Base-by-base conservation (phyloP, 2,329 filamentous ascomycete genomes). In the Lasiodiplodia sp. region DNA sequence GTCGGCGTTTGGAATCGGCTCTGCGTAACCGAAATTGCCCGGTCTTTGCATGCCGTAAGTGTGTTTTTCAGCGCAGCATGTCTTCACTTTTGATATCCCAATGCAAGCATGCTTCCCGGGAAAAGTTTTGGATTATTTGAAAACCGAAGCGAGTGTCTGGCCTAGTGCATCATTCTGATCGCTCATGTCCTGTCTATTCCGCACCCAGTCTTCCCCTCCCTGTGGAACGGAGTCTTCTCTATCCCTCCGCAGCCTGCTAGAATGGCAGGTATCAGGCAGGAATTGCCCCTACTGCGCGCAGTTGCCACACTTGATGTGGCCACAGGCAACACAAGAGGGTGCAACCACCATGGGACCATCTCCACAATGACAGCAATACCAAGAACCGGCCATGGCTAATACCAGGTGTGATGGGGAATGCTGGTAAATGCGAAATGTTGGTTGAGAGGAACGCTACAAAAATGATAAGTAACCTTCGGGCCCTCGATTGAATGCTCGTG, bases 321-420 rank as follows among this genome's bases (percentile, higher is more conserved):
- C 63, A 37, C 63, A 66, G 37, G 12, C 31, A 7, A 47, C 38
- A 23, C 63, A 66, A 12, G 63, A 12, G 10, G 63, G 63, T n/a
- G 63, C 63, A 21, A 66, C 63, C 38, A 66, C 51, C 51, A 56
- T 55, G 18, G 63, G 63, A 3, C 63, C 63, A n/a, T 66, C 63
- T 10, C 63, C 34, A 56, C 63, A 66, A 7, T 1, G 1, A 31
- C 51, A 56, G 18, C 63, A 66, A 21, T 66, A 66, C 63, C 63
- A 66, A 12, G 25, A 25, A n/a, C 63, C 28, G 37, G 16, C 18
- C 60, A 64, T 64, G 44, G 44, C 37, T 44, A 34, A n/a, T 37
- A 37, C 28, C 7, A 7, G 34, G 31, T 38, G 16, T 38, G 21
- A 12, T 21, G 31, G 7, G 23, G 16, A n/a, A 37, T 28, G 8